A percentile compares a stretch with the other conserved stretches of the same genome.
Evolutionary conservation across 345 rosid species (phyloP).

Genomic region (Barbarea vulgaris): DNA sequence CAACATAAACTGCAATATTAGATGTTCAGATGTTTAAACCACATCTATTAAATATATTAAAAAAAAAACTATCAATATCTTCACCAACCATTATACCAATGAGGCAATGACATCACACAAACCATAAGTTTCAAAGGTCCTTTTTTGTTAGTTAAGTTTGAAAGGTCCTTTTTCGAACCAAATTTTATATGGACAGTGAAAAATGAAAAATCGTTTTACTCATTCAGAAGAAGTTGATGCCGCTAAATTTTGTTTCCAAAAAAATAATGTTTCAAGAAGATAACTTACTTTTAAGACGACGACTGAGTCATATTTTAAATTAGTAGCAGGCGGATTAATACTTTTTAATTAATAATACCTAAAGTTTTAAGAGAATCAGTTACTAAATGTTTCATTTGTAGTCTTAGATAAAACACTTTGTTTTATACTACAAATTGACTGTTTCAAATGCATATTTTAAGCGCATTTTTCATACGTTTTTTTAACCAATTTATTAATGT

Average conservation of each 20-base stretch:
- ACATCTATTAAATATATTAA: background rate
- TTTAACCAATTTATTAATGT: no score
- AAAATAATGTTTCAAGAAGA: no score
- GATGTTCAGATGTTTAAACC: constrained; percentile 3
- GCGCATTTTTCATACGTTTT: no score
- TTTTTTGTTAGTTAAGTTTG: background rate
- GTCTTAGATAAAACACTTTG: no score
- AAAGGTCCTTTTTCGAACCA: background rate
- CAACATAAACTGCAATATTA: constrained; percentile 4
- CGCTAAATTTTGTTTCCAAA: background rate
- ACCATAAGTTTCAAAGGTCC: background rate
- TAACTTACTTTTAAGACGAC: no score
- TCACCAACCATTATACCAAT: constrained; percentile 3
- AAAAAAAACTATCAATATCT: background rate
- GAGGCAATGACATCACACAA: constrained; percentile 5
- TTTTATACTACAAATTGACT: no score
- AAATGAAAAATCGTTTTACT: background rate
- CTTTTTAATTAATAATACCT: no score
- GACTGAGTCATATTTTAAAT: no score
- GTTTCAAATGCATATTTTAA: no score
- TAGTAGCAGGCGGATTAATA: no score
- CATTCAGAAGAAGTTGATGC: background rate
- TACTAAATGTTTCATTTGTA: no score
- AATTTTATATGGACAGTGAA: background rate
- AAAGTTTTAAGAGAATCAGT: no score